These are phyloP conservation scores for Boletus insuetus DNA, from an alignment of 768 basidiomycete species.

Conservation along the genomic window DNA sequence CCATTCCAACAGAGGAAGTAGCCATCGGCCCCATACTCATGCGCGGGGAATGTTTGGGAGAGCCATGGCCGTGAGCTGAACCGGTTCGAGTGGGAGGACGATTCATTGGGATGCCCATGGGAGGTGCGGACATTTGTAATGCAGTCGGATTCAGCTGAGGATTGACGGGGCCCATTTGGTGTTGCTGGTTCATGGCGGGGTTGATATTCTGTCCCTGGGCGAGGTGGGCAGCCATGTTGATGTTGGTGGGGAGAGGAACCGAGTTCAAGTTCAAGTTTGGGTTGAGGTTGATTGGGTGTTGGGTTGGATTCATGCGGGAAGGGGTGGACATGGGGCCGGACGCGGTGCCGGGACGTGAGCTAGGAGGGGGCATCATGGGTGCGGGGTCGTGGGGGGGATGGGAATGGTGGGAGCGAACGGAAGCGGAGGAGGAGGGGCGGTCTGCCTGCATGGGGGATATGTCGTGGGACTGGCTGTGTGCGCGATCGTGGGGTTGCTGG, in stretches of 20 bases:
- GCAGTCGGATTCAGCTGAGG: constrained; percentile 16
- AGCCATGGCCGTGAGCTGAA: constrained; percentile 27
- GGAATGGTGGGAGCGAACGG: constrained; percentile 28
- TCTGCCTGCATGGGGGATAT: constrained; percentile 13
- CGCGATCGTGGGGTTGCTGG: constrained; percentile 22
- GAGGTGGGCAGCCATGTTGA: constrained; percentile 16
- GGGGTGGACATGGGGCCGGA: constrained; percentile 10
- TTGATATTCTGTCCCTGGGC: not conserved
- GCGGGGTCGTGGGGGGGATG: constrained; percentile 19
- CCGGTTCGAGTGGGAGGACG: constrained; percentile 30
- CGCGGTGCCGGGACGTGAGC: constrained; percentile 28
- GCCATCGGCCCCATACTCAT: constrained; percentile 18
- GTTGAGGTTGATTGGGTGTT: constrained; percentile 22
- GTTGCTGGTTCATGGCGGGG: constrained; percentile 16
- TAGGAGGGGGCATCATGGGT: constrained; percentile 25
- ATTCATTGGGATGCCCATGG: constrained; percentile 23
- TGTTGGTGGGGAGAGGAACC: constrained; percentile 3
- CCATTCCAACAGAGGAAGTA: constrained; percentile 8
- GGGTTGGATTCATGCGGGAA: constrained; percentile 26
- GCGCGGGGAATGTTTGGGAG: constrained; percentile 30
- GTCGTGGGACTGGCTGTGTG: constrained; percentile 24
- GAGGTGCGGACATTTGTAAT: constrained; percentile 17
- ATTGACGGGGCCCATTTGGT: constrained; percentile 12
- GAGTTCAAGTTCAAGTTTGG: constrained; percentile 19
- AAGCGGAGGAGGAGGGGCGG: constrained; percentile 28